Evolutionary conservation across 192 early-diverging fungal species (phyloP), one percentile per base, ranked within the genome.

Genomic region (Entomortierella beljakovae): DNA sequence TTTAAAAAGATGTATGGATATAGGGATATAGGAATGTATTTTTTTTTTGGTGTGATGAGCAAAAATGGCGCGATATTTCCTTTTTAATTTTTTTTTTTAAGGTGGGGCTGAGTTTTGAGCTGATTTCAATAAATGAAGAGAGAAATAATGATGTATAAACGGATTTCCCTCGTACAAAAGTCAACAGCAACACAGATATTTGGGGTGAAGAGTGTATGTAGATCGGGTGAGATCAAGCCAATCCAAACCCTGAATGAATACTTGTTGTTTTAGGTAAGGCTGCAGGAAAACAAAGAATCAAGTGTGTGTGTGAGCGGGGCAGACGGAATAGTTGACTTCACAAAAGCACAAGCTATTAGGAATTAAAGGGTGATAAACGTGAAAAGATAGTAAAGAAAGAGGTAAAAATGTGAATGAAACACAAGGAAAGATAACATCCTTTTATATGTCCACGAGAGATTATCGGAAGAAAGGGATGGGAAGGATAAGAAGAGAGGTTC

Each of bases 341-440:
- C 20, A 46, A 53, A 22, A 37, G 57, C 13, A 51, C 34, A 6
- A 37, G 35, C n/a, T 32, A 53, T 22, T 10, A 25, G 35, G 10
- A 8, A 56, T 34, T 20, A 34, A 61, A 32, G 42, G 16, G 49
- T 18, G 2, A 25, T 46, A 40, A 74, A 74, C 64, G 51, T 61
- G 64, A 61, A 66, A 61, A 74, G 64, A 67, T 62, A 66, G 33
- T 20, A 11, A 49, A 33, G 28, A 40, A 11, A 40, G 49, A 75
- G n/a, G 34, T 23, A 67, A 57, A 18, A 25, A 37, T 22, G 32
- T 23, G 31, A 33, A 26, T 31, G 75, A 79, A 79, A 70, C 75
- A 79, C 75, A 79, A 64, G 75, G 66, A 79, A 79, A 79, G 75
- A 79, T 79, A 79, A 65, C 67, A 43, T 25, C 46, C 50, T 70